Evolutionary conservation across 2,329 filamentous ascomycete species (phyloP).

Genomic region (Emergomyces pasteurianus): DNA sequence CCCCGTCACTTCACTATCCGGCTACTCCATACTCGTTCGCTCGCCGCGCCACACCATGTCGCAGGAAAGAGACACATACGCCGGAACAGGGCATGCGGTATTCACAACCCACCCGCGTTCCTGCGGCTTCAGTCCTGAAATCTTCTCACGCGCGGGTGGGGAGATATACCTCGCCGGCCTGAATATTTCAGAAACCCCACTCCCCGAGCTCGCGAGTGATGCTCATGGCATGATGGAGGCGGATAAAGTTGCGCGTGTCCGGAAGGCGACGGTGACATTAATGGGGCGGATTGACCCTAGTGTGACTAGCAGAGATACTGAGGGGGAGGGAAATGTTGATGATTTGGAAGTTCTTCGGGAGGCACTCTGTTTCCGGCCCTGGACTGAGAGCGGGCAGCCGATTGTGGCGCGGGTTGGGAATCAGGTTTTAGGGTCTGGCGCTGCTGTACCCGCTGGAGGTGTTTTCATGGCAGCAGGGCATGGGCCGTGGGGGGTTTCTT

Average conservation of each 20-base stretch:
- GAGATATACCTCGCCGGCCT: slow-evolving; percentile 64
- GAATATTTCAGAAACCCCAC: slow-evolving; percentile 48
- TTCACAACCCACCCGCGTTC: slow-evolving; percentile 47
- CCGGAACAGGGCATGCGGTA: slow-evolving; percentile 50
- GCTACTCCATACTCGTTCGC: slow-evolving; percentile 58
- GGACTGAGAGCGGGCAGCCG: slow-evolving; percentile 52
- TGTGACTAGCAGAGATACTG: slow-evolving; percentile 5
- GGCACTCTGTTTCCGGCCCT: slow-evolving; percentile 61
- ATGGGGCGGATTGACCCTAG: slow-evolving; percentile 19
- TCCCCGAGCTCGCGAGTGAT: slow-evolving; percentile 44
- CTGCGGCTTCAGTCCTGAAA: slow-evolving; percentile 53
- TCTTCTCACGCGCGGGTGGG: slow-evolving; percentile 54
- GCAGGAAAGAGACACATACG: slow-evolving; percentile 26
- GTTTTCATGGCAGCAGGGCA: slow-evolving; percentile 63
- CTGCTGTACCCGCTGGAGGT: slow-evolving; percentile 43
- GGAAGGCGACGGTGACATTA: slow-evolving; percentile 21
- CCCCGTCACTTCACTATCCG: slow-evolving; percentile 52
- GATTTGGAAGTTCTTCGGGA: slow-evolving; percentile 53
- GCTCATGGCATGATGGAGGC: slow-evolving; percentile 30
- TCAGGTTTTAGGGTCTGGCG: slow-evolving; percentile 39
- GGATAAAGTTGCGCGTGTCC: slow-evolving; percentile 26
- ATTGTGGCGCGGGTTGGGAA: slow-evolving; percentile 49
- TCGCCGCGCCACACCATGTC: slow-evolving; percentile 38
- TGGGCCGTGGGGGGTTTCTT: slow-evolving; percentile 61
- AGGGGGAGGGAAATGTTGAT: slow-evolving; percentile 26